These are phyloP conservation scores for Geranium brycei DNA, from an alignment of 345 rosid genomes.

Conservation along the genomic window DNA sequence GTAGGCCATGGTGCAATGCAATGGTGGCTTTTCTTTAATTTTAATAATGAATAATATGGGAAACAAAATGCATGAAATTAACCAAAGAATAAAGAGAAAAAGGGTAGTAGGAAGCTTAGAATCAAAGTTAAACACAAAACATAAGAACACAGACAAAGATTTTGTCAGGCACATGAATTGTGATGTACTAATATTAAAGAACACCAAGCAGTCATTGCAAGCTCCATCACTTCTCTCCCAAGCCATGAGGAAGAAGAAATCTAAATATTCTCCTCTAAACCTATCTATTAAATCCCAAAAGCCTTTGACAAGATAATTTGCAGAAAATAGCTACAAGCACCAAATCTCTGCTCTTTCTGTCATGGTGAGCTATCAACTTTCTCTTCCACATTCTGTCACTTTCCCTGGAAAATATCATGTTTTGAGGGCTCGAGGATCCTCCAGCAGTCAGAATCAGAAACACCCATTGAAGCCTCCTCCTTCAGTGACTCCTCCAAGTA, in stretches of 20 bases:
- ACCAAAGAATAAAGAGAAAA: constrained; percentile 21
- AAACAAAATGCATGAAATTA: constrained; percentile 7
- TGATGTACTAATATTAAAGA: neutral
- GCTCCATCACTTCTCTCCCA: constrained; percentile 5
- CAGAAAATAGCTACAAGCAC: neutral
- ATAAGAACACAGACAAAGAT: constrained; percentile 7
- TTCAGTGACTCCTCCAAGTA: neutral
- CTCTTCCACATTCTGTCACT: constrained; percentile 6
- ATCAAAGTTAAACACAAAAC: constrained; percentile 23
- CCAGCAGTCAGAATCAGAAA: constrained; percentile 3
- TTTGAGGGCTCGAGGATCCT: constrained; percentile 3
- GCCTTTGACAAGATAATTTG: neutral
- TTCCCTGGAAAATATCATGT: constrained; percentile 12
- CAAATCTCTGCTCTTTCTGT: neutral
- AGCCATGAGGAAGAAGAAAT: constrained; percentile 25
- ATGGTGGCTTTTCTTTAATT: neutral
- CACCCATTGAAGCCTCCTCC: constrained; percentile 12
- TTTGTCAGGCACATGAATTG: neutral
- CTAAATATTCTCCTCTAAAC: constrained; percentile 21
- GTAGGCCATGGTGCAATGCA: neutral
- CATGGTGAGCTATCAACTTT: constrained; percentile 19
- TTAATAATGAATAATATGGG: neutral
- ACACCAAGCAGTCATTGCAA: constrained; percentile 6
- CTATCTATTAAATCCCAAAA: constrained; percentile 15
- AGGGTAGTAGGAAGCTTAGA: constrained; percentile 25